Conservation (phyloP, 1,139 yeast genomes). For the Magnusiomyces clavatus region DNA sequence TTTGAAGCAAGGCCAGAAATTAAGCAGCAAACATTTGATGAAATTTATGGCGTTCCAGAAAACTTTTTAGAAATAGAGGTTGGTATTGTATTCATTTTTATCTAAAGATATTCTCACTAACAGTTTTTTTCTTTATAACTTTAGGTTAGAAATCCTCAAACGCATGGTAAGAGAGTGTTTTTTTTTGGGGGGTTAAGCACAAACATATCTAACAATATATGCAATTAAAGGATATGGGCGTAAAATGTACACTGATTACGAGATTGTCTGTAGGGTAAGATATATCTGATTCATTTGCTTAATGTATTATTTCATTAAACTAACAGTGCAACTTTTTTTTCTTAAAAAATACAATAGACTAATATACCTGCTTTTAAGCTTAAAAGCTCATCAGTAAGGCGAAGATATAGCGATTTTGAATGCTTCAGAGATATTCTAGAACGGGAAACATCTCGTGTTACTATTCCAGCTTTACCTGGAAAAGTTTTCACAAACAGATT, state of each 20-base stretch:
- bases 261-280: slow-evolving; percentile 64
- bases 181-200: no score
- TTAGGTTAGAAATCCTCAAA: slow-evolving; percentile 60
- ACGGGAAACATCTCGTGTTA: slow-evolving; percentile 65
- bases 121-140: neutral
- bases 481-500: slow-evolving; percentile 70
- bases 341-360: slow-evolving; percentile 24
- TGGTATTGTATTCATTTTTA: slow-evolving; percentile 20
- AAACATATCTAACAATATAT: neutral
- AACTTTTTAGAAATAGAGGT: slow-evolving; percentile 89
- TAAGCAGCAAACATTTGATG: slow-evolving; percentile 65
- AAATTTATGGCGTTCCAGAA: slow-evolving; percentile 90
- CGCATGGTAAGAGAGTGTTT: slow-evolving; percentile 55
- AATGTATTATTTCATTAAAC: neutral
- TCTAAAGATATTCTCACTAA: neutral
- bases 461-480: slow-evolving; percentile 85
- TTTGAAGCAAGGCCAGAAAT: slow-evolving; percentile 36
- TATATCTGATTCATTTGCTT: neutral
- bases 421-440: slow-evolving; percentile 68
- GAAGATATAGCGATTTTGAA: slow-evolving; percentile 89
- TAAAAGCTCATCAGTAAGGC: slow-evolving; percentile 59
- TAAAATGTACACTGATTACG: slow-evolving; percentile 82
- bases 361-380: slow-evolving; percentile 76
- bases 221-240: slow-evolving; percentile 37
- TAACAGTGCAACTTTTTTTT: neutral